Base-by-base conservation (phyloP, 2,329 filamentous ascomycete species). In the Ophidiomyces ophidiicola region DNA sequence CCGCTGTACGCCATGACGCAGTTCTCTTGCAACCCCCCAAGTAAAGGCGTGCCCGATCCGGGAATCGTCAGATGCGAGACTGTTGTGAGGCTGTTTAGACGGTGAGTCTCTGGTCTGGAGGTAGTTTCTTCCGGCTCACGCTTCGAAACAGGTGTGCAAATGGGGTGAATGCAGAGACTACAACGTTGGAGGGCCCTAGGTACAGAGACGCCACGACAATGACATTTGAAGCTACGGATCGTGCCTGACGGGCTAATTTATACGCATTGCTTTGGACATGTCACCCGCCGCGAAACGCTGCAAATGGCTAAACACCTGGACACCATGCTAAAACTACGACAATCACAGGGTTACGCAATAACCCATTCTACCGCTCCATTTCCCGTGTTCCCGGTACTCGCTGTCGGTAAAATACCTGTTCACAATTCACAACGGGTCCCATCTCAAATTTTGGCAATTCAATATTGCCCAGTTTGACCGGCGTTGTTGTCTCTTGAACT, bases 91-190 rank as follows among this genome's bases (percentile, higher is more conserved):
- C 56, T 76, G 36, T 74, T 78, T 55, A 60, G 75, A 53, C 63
- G 62, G 75, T 78, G 56, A 58, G 70, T 64, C 6, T 11, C 3
- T 18, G 18, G 8, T 12, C 20, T 10, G 3, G 35, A 19, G 21
- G 6, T 6, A 5, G 28, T 8, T 15, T 39, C 18, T 34, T 40
- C 12, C 8, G 39, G 29, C 32, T 30, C 45, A 29, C 35, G 10
- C 28, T 40, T 12, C 38, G n/a, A 5, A 46, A 12, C 33, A 63
- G 60, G 42, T 64, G 73, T 53, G 66, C 64, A 18, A 61, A 66
- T 48, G 71, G 71, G 14, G 53, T 76, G 48, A 72, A 67, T 32
- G 70, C 78, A 10, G 75, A 79, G 55, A 78, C 74, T 23, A 79
- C 75, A 24, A 63, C 66, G 34, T 76, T 71, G 72, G 74, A 78